Evolutionary conservation across 305 asterid genomes (phyloP).

Genomic region (Lippia alba): DNA sequence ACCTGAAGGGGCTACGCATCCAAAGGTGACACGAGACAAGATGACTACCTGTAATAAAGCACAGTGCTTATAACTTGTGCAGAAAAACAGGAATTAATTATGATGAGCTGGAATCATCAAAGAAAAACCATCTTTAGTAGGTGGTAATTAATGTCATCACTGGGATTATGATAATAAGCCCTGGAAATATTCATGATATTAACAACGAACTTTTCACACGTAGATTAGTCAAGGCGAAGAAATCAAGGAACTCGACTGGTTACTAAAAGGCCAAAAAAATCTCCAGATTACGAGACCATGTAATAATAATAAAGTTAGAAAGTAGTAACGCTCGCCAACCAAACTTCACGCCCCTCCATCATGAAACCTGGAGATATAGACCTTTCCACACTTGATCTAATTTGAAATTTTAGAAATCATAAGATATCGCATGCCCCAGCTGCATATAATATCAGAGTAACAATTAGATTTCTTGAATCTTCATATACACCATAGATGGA

Average conservation of each 20-base stretch:
- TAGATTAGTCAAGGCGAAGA: conserved; percentile 27
- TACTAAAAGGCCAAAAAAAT: conserved; percentile 17
- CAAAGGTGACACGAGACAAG: background rate
- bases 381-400: conserved; percentile 1
- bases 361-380: background rate
- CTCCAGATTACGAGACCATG: conserved; percentile 16
- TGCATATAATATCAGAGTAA: conserved; percentile 15
- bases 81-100: conserved; percentile 35
- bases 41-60: conserved; percentile 19
- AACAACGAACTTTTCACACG: conserved; percentile 27
- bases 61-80: conserved; percentile 23
- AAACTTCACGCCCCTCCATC: conserved; percentile 21
- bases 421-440: conserved; percentile 10
- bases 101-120: conserved; percentile 36
- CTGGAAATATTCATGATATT: conserved; percentile 20
- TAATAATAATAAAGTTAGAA: background rate
- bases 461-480: conserved; percentile 22
- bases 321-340: conserved; percentile 27
- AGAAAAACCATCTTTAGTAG: conserved; percentile 41
- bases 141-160: conserved; percentile 40
- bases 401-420: conserved; percentile 7
- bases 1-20: background rate
- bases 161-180: conserved; percentile 34
- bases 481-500: background rate
- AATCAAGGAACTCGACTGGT: conserved; percentile 25